Base-by-base conservation (phyloP, 2,329 filamentous ascomycete species). In the Alternaria sp. region DNA sequence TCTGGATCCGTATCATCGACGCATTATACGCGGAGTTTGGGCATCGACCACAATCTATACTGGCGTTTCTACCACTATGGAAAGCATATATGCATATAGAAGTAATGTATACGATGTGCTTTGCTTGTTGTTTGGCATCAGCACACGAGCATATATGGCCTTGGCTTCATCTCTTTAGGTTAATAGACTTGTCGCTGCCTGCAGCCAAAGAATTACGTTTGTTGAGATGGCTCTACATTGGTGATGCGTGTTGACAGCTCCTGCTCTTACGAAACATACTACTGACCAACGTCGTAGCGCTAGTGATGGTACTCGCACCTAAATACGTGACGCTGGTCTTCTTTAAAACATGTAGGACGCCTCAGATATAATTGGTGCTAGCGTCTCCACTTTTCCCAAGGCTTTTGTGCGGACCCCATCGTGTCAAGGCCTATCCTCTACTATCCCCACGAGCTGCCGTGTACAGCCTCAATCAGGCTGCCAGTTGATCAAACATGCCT, bases 21-120 rank as follows among this genome's bases (percentile, higher is more conserved):
- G 46, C 46, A 49, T 38, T 12, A 49, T n/a, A 38, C 46, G 46
- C 32, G 46, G 32, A 49, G 46, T 49, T 49, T 49, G 46, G 46
- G 46, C 36, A 32, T 49, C 34, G 46, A 49, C 34, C 24, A 30
- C 30, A 49, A 36, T 20, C 34, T 48, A 20, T 24, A 36, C 2
- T 26, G 32, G 32, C 46, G 32, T 49, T 38, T 22, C 7, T 38
- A 22, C 32, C 22, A 11, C 32, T 49, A 49, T 16, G 20, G 46
- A 49, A 38, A 49, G 30, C 46, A 49, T 49, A 48, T 16, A 32
- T 48, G 46, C 46, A 48, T 48, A 38, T 38, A 38, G 18, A 49
- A 11, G 46, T 49, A 49, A 49, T 49, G 32, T 49, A 49, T 38
- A 49, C 30, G 46, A 14, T n/a, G 30, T 2, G 46, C 26, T 32